Evolutionary conservation across 2,329 filamentous ascomycete species (phyloP).

Genomic region (Alternaria sp.): DNA sequence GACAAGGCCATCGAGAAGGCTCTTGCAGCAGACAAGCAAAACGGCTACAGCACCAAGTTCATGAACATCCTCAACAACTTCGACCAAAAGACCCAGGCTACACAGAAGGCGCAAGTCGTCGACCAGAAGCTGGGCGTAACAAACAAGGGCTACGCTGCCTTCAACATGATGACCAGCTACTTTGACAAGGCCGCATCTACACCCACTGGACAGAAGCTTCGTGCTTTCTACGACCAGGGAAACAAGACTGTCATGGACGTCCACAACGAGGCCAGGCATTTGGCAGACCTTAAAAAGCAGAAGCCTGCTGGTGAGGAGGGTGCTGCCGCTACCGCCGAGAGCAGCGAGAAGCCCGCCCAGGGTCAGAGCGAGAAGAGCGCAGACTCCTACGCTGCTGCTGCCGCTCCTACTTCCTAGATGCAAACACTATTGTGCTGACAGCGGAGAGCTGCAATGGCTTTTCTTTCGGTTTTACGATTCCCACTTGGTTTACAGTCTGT

Average conservation of each 20-base stretch:
- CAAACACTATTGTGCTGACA: background rate
- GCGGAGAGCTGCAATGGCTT: background rate
- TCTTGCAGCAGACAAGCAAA: slow-evolving; percentile 87
- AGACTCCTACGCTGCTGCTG: slow-evolving; percentile 19
- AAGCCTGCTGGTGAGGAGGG: slow-evolving; percentile 48
- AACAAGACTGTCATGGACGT: slow-evolving; percentile 94
- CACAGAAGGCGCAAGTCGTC: slow-evolving; percentile 82
- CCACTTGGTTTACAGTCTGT: slow-evolving; percentile 23
- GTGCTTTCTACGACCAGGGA: slow-evolving; percentile 84
- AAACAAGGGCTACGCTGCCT: slow-evolving; percentile 73
- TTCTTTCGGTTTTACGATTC: slow-evolving; percentile 21
- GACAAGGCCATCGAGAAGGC: slow-evolving; percentile 81
- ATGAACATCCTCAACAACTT: slow-evolving; percentile 77
- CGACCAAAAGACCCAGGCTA: slow-evolving; percentile 86
- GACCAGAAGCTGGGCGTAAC: slow-evolving; percentile 87
- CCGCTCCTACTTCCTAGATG: slow-evolving; percentile 21
- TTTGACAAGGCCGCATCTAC: slow-evolving; percentile 93
- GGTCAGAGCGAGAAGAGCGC: slow-evolving; percentile 26
- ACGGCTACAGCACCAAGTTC: slow-evolving; percentile 86
- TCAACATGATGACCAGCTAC: slow-evolving; percentile 80
- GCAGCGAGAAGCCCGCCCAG: slow-evolving; percentile 53
- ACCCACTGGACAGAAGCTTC: slow-evolving; percentile 86
- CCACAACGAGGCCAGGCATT: slow-evolving; percentile 85
- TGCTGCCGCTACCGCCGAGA: slow-evolving; percentile 52
- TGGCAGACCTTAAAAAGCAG: slow-evolving; percentile 83